Evolutionary conservation across 2,329 filamentous ascomycete species (phyloP), one percentile per base, ranked within the genome.

Genomic region (Colletotrichum aenigma): DNA sequence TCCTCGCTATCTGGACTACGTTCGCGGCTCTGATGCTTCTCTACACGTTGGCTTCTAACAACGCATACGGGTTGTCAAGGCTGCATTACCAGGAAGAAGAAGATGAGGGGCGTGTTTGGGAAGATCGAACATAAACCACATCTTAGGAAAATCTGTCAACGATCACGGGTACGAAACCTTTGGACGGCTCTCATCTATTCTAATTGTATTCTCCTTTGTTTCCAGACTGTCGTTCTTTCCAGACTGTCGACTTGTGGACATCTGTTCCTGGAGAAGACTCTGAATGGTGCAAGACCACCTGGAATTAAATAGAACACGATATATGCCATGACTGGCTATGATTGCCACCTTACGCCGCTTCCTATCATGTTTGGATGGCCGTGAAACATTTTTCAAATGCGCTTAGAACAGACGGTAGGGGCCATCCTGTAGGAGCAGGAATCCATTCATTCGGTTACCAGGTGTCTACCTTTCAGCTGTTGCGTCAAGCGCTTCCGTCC

Each of bases 61-160:
- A 78, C 24, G 34, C 64, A 7, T 78, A 79, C 8, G 82, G 82
- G 0, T 48, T 84, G 9, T 84, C 81, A 79, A 80, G 81, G 1
- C 77, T 34, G 0, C 52, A 60, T 13, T 69, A 32, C 55, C 34
- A 15, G 60, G 58, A n/a, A 0, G 16, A 61, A 16, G 58, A 61
- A 6, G 58, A 61, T 32, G 58, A 34, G 0, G 1, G 8, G 58
- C 58, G 18, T n/a, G 28, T 13, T 32, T 2, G 18, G 16, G 43
- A 21, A 2, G 43, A 48, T 0, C 18, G n/a, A 48, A 48, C 10
- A 21, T 48, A 21, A 2, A 48, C 0, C 18, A 48, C 18, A 48
- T n/a, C 18, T 21, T 0, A 48, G 3, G 18, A 0, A 21, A n/a
- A 21, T 48, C 43, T 48, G 6, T n/a, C 10, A 13, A 48, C 18